A percentile compares a stretch with the other conserved stretches of the same genome.
These are phyloP conservation scores for Colletotrichum melonis DNA, from an alignment of 2,329 filamentous ascomycete genomes.

Conservation along the genomic window DNA sequence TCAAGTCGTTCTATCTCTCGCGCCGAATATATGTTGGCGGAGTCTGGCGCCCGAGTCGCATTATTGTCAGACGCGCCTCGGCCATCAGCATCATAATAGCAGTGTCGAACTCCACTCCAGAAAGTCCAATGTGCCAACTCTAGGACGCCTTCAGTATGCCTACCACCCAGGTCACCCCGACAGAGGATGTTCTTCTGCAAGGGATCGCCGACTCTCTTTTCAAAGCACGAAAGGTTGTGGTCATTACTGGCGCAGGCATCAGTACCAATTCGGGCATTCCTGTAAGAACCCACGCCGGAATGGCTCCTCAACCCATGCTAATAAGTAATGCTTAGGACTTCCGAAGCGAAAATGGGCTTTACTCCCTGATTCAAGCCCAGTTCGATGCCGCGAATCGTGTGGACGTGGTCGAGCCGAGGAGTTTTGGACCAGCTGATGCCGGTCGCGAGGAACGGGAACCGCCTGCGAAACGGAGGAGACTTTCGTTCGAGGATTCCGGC, in stretches of 20 bases:
- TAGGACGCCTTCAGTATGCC: constrained; percentile 59
- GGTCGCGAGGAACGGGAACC: constrained; percentile 34
- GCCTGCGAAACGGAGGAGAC: constrained; percentile 47
- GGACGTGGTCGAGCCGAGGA: neutral
- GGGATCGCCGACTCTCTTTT: constrained; percentile 72
- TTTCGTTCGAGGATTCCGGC: constrained; percentile 40
- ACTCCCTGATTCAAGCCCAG: constrained; percentile 77
- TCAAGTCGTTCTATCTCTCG: neutral
- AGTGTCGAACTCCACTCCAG: neutral
- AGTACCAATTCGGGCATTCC: constrained; percentile 82
- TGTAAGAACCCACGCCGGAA: constrained; percentile 55
- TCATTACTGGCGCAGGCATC: constrained; percentile 79
- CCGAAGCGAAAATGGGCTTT: constrained; percentile 77
- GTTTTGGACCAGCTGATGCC: constrained; percentile 25
- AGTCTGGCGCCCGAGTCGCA: neutral
- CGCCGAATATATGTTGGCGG: neutral
- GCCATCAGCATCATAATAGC: neutral
- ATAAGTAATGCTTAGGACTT: constrained; percentile 65
- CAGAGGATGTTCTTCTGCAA: constrained; percentile 67
- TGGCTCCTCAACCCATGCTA: constrained; percentile 32
- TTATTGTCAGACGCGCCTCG: constrained; percentile 5
- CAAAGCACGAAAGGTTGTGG: constrained; percentile 75
- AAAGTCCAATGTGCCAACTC: constrained; percentile 30
- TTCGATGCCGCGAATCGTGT: constrained; percentile 64
- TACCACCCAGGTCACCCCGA: constrained; percentile 65